Evolutionary conservation across 2,329 filamentous ascomycete genomes (phyloP).

Genomic region (Calonectria leucothoes): DNA sequence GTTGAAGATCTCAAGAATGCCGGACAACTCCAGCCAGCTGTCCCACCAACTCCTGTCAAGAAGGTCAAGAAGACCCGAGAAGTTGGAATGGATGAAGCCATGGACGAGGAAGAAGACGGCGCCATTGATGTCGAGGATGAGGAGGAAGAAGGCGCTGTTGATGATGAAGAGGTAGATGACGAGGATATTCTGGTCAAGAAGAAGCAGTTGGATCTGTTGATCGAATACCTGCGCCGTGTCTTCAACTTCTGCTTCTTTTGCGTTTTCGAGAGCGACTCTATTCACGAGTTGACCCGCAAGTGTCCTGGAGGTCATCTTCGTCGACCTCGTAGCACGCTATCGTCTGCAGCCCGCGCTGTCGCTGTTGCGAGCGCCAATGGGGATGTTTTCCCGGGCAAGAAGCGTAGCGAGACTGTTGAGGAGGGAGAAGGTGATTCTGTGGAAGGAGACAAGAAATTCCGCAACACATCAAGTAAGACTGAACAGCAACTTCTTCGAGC

Average conservation of each 20-base stretch:
- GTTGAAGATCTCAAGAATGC: conserved; percentile 84
- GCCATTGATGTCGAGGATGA: conserved; percentile 81
- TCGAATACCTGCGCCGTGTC: conserved; percentile 95
- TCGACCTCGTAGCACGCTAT: conserved; percentile 87
- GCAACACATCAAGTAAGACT: conserved; percentile 77
- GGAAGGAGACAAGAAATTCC: conserved; percentile 77
- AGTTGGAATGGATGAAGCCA: conserved; percentile 69
- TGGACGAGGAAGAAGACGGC: conserved; percentile 74
- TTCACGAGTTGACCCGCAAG: conserved; percentile 95
- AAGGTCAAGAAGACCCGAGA: conserved; percentile 72
- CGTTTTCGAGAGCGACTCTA: conserved; percentile 97
- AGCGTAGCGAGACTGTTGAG: conserved; percentile 73
- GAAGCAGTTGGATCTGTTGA: conserved; percentile 94
- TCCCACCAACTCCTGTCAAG: conserved; percentile 62
- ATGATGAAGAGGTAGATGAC: conserved; percentile 90
- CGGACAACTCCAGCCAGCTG: conserved; percentile 79
- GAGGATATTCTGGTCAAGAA: conserved; percentile 92
- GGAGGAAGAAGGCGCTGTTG: conserved; percentile 81
- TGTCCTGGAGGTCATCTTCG: conserved; percentile 98
- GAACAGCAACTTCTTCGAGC: conserved; percentile 94
- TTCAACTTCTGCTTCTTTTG: conserved; percentile 99
- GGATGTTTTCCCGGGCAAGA: conserved; percentile 86
- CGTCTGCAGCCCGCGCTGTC: conserved; percentile 83
- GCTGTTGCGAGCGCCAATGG: conserved; percentile 86
- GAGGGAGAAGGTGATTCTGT: conserved; percentile 64